phyloP scores from a whole-genome alignment of 371 early-diverging fungal species.

The Saksenaea oblongispora region DNA sequence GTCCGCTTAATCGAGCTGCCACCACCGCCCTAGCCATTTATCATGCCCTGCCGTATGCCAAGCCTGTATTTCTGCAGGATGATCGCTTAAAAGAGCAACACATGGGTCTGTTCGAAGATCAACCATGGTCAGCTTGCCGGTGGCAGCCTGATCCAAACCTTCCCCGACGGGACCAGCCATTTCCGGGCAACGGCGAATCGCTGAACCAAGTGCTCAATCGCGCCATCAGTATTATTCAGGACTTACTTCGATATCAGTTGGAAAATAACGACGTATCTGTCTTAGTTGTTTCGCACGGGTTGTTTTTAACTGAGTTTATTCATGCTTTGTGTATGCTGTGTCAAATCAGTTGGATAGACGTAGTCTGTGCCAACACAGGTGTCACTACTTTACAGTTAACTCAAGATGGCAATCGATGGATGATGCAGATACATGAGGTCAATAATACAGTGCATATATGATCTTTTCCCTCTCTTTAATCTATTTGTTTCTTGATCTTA shows the following conservation, averaged over 20 bases:
- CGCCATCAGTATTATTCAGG: background rate
- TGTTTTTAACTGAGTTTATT: conserved; percentile 6
- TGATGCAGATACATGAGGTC: background rate
- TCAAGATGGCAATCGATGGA: background rate
- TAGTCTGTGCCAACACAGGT: background rate
- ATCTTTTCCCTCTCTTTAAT: background rate
- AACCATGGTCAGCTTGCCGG: background rate
- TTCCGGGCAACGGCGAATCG: conserved; percentile 7
- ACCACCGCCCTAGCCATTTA: conserved; percentile 2
- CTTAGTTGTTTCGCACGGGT: conserved; percentile 5
- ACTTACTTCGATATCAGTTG: background rate
- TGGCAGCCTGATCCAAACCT: conserved; percentile 4
- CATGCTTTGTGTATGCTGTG: conserved; percentile 4
- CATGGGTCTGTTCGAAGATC: conserved; percentile 7
- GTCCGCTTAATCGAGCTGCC: background rate
- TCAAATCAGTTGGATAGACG: background rate
- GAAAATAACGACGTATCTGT: background rate
- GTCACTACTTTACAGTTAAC: background rate
- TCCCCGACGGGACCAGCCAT: background rate
- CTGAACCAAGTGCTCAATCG: background rate
- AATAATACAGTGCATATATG: conserved; percentile 7
- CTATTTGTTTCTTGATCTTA: conserved; percentile 50
- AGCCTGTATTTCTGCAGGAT: background rate
- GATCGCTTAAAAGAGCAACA: conserved; percentile 1
- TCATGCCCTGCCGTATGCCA: background rate